Evolutionary conservation across 2,329 filamentous ascomycete species (phyloP).

Genomic region (Clarireedia monteithiana): DNA sequence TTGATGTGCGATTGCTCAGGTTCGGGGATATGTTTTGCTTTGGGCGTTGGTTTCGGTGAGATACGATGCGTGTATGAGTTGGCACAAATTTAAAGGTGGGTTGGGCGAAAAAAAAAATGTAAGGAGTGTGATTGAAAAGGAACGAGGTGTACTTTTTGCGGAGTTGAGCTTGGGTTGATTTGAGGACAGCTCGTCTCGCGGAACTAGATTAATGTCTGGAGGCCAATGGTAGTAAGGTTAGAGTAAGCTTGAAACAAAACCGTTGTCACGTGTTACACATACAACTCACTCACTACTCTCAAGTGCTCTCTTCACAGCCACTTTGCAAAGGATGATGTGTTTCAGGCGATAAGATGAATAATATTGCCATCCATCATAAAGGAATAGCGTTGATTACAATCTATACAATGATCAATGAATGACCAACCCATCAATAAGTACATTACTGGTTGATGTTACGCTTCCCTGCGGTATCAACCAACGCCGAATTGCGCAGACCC

Average conservation of each 20-base stretch:
- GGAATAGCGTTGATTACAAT: slow-evolving; percentile 11
- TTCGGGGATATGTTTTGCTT: slow-evolving; percentile 3
- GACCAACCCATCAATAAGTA: slow-evolving; percentile 1
- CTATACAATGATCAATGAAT: slow-evolving; percentile 1
- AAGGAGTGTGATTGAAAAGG: slow-evolving; percentile 28
- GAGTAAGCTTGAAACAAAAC: too few relatives aligned
- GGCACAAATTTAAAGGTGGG: slow-evolving; percentile 7
- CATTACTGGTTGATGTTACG: neutral
- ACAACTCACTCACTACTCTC: neutral
- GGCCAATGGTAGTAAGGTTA: neutral
- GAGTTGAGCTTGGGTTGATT: neutral
- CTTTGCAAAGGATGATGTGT: neutral
- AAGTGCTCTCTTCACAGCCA: too few relatives aligned
- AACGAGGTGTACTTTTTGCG: slow-evolving; percentile 5
- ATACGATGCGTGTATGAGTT: slow-evolving; percentile 9
- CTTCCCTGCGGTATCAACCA: slow-evolving; percentile 4
- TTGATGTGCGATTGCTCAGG: slow-evolving; percentile 2
- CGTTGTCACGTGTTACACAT: neutral
- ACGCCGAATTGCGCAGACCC: neutral
- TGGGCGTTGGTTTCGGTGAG: neutral
- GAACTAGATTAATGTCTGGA: neutral
- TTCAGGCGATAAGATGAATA: neutral
- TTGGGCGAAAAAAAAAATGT: slow-evolving; percentile 2
- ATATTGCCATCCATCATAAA: neutral
- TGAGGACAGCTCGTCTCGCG: slow-evolving; percentile 13